Evolutionary conservation across 2,329 filamentous ascomycete genomes (phyloP).

Genomic region (Sporothrix curviconia): DNA sequence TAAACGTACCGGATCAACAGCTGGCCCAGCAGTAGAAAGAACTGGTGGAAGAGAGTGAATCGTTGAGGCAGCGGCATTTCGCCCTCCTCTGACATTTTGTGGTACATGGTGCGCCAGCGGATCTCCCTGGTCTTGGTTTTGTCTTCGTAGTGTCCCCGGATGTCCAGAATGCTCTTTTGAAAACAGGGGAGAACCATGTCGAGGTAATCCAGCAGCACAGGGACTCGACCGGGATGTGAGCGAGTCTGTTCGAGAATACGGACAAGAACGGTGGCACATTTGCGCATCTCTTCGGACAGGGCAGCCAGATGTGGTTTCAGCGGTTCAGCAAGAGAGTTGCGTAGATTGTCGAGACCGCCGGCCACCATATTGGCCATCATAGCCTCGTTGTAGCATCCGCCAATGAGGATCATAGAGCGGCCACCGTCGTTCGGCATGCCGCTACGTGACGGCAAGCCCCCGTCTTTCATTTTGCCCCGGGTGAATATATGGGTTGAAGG

Average conservation of each 20-base stretch:
- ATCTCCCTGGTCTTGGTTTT: conserved; percentile 39
- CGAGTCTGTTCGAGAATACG: conserved; percentile 50
- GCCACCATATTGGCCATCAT: conserved; percentile 44
- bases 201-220: conserved; percentile 48
- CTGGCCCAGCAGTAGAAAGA: conserved; percentile 42
- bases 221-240: conserved; percentile 43
- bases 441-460: background rate
- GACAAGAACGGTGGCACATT: conserved; percentile 40
- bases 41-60: conserved; percentile 51
- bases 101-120: conserved; percentile 54
- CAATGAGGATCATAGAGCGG: conserved; percentile 33
- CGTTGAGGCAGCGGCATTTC: conserved; percentile 45
- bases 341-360: conserved; percentile 42
- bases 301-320: conserved; percentile 42
- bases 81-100: conserved; percentile 47
- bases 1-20: conserved; percentile 43
- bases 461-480: background rate
- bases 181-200: conserved; percentile 52
- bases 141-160: conserved; percentile 46
- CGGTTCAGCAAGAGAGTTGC: conserved; percentile 36
- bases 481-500: background rate
- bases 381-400: conserved; percentile 50
- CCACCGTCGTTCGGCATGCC: background rate
- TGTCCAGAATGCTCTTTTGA: conserved; percentile 46
- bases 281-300: conserved; percentile 42